A percentile compares a stretch with the other conserved stretches of the same genome.
These are phyloP conservation scores for Debaryomyces maramus DNA, from an alignment of 805 yeast genomes.

Conservation along the genomic window DNA sequence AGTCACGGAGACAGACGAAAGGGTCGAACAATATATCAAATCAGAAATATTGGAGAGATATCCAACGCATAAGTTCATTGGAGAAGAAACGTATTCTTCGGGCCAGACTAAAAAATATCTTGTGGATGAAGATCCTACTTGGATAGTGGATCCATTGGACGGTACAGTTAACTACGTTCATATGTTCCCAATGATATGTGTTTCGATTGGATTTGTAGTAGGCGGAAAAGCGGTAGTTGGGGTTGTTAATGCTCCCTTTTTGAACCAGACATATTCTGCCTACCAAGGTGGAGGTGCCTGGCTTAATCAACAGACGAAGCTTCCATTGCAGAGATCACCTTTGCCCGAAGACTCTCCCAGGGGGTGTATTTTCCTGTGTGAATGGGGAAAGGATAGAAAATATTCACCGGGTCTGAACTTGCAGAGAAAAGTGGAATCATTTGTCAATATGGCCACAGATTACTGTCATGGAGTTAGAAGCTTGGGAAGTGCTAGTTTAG, in stretches of 20 bases:
- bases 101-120: slow-evolving; percentile 11
- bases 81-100: slow-evolving; percentile 15
- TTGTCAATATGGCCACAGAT: slow-evolving; percentile 15
- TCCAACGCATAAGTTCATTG: slow-evolving; percentile 14
- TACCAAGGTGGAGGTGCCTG: slow-evolving; percentile 14
- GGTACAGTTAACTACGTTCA: slow-evolving; percentile 17
- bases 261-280: slow-evolving; percentile 14
- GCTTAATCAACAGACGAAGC: slow-evolving; percentile 9
- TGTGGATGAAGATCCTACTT: slow-evolving; percentile 13
- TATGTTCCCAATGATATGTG: slow-evolving; percentile 16
- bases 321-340: slow-evolving; percentile 10
- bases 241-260: slow-evolving; percentile 15
- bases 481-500: slow-evolving; percentile 14
- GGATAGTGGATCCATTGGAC: slow-evolving; percentile 17
- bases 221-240: slow-evolving; percentile 14
- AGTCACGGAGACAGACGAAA: slow-evolving; percentile 14
- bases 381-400: slow-evolving; percentile 17
- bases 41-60: slow-evolving; percentile 5
- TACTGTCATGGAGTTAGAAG: slow-evolving; percentile 14
- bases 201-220: slow-evolving; percentile 15
- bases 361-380: slow-evolving; percentile 17
- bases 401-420: slow-evolving; percentile 12
- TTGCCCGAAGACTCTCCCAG: slow-evolving; percentile 12
- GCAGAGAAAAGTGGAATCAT: slow-evolving; percentile 9
- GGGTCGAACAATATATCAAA: slow-evolving; percentile 13